Conservation (phyloP, 805 yeast genomes). For the Kluyveromyces aestuarii region DNA sequence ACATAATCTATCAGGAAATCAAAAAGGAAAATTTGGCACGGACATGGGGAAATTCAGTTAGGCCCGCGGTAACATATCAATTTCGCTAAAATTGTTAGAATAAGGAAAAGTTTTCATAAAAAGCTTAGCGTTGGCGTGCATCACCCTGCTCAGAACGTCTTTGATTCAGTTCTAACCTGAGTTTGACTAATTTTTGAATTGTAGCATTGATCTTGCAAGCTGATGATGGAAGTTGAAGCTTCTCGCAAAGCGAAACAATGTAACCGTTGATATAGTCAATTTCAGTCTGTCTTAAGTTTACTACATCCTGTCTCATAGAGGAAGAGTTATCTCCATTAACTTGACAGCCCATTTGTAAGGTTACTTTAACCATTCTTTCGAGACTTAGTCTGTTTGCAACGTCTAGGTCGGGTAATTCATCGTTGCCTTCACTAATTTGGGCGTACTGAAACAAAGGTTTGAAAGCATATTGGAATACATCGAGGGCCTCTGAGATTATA, state of each 20-base stretch:
- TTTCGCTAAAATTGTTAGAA: no score
- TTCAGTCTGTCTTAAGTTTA: conserved; percentile 53
- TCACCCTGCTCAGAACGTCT: neutral
- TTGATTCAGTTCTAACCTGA: conserved; percentile 25
- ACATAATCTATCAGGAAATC: no score
- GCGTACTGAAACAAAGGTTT: conserved; percentile 21
- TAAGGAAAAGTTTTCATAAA: no score
- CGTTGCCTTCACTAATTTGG: conserved; percentile 9
- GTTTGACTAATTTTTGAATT: conserved; percentile 26
- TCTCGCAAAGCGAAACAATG: conserved; percentile 46
- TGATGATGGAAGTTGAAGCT: conserved; percentile 27
- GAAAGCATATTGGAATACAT: conserved; percentile 22
- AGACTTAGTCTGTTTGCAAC: conserved; percentile 23
- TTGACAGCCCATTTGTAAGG: conserved; percentile 35
- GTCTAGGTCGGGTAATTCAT: conserved; percentile 22
- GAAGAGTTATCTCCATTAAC: conserved; percentile 47
- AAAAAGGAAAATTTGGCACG: no score
- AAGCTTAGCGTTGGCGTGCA: neutral
- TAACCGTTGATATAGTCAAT: conserved; percentile 80
- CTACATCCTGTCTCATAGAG: conserved; percentile 47
- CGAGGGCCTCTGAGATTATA: conserved; percentile 29
- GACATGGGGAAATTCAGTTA: no score
- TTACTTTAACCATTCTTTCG: conserved; percentile 27
- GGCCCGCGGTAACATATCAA: no score
- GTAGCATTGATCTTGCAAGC: conserved; percentile 26